phyloP scores from a whole-genome alignment of 164 flowering plant species.

The Taxillus chinensis region DNA sequence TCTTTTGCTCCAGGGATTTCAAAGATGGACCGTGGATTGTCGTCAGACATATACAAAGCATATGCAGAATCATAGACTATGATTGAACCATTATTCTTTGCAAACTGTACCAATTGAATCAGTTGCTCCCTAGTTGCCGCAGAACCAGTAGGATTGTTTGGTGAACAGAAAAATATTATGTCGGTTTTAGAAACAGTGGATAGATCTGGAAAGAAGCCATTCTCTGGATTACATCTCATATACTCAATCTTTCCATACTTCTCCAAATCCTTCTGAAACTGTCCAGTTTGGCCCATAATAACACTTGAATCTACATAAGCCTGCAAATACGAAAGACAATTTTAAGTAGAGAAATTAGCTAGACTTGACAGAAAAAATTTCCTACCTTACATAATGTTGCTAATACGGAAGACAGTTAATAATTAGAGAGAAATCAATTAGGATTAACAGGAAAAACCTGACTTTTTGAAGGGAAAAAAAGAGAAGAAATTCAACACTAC shows the following conservation, averaged over 20 bases:
- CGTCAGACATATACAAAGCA: constrained; percentile 81
- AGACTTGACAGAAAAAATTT: too few relatives aligned
- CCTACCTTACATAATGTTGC: too few relatives aligned
- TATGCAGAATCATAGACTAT: constrained; percentile 91
- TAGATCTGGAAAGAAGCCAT: constrained; percentile 88
- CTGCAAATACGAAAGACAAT: constrained; percentile 21
- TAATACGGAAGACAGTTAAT: too few relatives aligned
- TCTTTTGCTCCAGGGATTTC: constrained; percentile 97
- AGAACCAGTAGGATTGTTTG: constrained; percentile 92
- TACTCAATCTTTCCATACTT: constrained; percentile 81
- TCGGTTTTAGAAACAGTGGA: constrained; percentile 56
- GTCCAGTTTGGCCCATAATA: constrained; percentile 90
- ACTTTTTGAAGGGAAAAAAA: too few relatives aligned
- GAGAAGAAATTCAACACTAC: too few relatives aligned
- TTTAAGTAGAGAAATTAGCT: background rate
- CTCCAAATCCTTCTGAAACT: constrained; percentile 58
- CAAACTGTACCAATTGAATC: constrained; percentile 67
- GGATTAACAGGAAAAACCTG: too few relatives aligned
- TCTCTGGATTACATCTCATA: constrained; percentile 85
- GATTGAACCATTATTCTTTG: constrained; percentile 84
- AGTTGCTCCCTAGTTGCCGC: constrained; percentile 83
- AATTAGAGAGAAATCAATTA: too few relatives aligned
- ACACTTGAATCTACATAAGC: constrained; percentile 97
- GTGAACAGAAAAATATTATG: constrained; percentile 91
- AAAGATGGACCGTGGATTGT: constrained; percentile 74